Conservation (phyloP, 2,329 filamentous ascomycete genomes). For the Stagonosporopsis vannaccii region DNA sequence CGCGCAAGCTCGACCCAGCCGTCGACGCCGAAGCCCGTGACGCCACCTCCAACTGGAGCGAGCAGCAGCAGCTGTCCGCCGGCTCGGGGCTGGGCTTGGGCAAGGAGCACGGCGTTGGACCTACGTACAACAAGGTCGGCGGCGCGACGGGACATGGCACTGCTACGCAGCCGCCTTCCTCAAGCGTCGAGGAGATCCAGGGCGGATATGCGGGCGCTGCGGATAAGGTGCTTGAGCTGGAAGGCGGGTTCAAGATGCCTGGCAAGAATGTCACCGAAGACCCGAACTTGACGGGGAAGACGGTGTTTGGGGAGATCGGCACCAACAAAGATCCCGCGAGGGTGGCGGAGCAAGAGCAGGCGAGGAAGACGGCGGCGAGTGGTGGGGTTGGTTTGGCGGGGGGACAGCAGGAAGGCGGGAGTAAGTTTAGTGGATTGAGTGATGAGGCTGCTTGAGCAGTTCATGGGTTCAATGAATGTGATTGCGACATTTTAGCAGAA, state of each 20-base stretch:
- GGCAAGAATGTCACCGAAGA: constrained; percentile 61
- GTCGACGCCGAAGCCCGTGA: constrained; percentile 56
- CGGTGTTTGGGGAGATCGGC: constrained; percentile 56
- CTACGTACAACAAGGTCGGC: constrained; percentile 42
- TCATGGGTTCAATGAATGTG: neutral
- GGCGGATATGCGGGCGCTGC: constrained; percentile 44
- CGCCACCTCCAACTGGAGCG: constrained; percentile 49
- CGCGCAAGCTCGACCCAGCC: constrained; percentile 59
- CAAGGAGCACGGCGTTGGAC: constrained; percentile 45
- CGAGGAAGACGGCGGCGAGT: constrained; percentile 42
- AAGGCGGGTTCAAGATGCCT: constrained; percentile 54
- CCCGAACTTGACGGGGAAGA: constrained; percentile 28
- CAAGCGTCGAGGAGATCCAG: constrained; percentile 25
- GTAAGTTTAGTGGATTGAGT: constrained; percentile 34
- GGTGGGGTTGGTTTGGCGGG: constrained; percentile 37
- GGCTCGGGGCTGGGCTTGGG: constrained; percentile 41
- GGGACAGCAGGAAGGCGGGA: constrained; percentile 24
- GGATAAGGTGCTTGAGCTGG: constrained; percentile 33
- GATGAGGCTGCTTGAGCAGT: neutral
- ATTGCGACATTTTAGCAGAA: neutral
- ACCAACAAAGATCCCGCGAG: constrained; percentile 63
- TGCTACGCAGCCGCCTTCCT: neutral
- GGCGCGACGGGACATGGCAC: constrained; percentile 31
- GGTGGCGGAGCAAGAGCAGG: constrained; percentile 52
- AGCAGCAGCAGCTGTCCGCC: constrained; percentile 52